Base-by-base conservation (phyloP, 2,329 filamentous ascomycete species). In the Ceratocystis alfenasii region DNA sequence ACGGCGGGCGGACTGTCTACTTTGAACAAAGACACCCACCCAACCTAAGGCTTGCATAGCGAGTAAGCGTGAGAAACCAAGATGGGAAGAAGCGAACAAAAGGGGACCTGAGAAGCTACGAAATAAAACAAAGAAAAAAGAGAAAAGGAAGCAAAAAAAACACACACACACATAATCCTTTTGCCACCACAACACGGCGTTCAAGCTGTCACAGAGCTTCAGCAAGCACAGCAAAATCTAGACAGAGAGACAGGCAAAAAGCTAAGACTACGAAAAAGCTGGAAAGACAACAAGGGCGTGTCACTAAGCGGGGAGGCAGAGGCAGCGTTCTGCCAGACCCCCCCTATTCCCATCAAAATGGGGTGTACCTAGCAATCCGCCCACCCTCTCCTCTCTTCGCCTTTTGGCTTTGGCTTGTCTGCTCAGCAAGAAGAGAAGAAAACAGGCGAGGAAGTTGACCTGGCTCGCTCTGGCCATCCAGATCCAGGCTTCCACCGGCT, bases 121-220 rank as follows among this genome's bases (percentile, higher is more conserved):
- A 53, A 53, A 8, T 53, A 15, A 57, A 33, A 17, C 30, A 33
- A 57, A n/a, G 6, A 57, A 33, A 17, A 17, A 57, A 33, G 17
- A 20, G 17, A n/a, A 59, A 33, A 20, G 30, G 25, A 33, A 30
- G 25, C 15, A 10, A 30, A 36, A 20, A 25, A 25, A 15, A 1
- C 20, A 15, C 48, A 5, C 28, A 28, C 28, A 28, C 20, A 15
- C 48, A 5, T 22, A 53, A 28, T 22, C 48, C 22, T 53, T 28
- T 53, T 28, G 48, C 22, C 48, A 53, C 48, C 8, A 25, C 25
- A 5, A 28, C 36, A 15, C 36, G 12, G 36, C 36, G 48, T 28
- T 53, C 48, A 53, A 53, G 48, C 48, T 53, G 48, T 53, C 48
- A 53, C 48, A 53, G 48, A 53, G 8, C 22, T 53, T 25, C 48